Evolutionary conservation across 441 rosid genomes (phyloP), one percentile per base, ranked within the genome.

Genomic region (Euphorbia corollata): DNA sequence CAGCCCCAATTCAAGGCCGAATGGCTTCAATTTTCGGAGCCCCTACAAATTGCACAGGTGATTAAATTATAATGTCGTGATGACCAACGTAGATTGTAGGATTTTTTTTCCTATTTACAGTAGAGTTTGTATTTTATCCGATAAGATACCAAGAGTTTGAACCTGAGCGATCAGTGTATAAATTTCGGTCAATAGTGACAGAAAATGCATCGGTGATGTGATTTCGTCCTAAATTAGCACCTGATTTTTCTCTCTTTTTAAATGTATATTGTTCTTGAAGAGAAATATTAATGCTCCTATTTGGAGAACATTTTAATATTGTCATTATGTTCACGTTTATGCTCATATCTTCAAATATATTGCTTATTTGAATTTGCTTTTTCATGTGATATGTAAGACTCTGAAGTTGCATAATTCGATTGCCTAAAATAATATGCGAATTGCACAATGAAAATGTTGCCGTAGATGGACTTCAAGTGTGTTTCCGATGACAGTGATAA

Each of bases 11-110:
- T 68, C 30, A 64, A 73, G 67, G 70, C 64, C 63, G 45, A 27
- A 19, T 74, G 76, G 73, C 69, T 78, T 73, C 78, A 61, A 75
- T 36, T 75, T 67, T 75, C 78, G 43, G 68, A 65, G 80, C 68
- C 59, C 58, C 20, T 62, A 41, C 18, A 50, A 73, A 66, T 58
- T 67, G 65, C 75, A 68, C 72, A 71, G 47, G 68, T 20, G 47
- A 45, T 66, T 61, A 61, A 38, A 50, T 61, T 27, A 68, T 64
- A 15, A 60, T 55, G n/a, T 67, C 68, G 67, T 53, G 10, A 13
- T 65, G 23, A 63, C 55, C 68, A 65, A 57, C 54, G 48, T 69
- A 71, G 68, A 43, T 55, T 58, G 53, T 76, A 78, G 81, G 70
- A 61, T 34, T 59, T 67, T 41, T 60, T 63, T 71, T 50, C 39